phyloP scores from a whole-genome alignment of 164 flowering plant species.

The Annona cherimola region DNA sequence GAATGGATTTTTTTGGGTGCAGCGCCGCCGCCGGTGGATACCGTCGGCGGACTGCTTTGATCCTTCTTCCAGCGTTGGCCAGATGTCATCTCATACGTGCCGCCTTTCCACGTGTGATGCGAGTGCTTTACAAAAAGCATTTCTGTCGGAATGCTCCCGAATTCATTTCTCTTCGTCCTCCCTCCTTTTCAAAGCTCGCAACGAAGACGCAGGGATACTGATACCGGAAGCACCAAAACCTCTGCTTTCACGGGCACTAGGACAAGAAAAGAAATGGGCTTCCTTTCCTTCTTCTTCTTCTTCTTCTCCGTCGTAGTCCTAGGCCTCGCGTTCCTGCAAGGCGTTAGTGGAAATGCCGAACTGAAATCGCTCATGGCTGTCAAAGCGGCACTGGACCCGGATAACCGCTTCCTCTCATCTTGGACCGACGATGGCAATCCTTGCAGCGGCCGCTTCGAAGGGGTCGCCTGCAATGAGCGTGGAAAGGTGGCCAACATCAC shows the following conservation, averaged over 20 bases:
- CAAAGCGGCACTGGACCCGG: constrained; percentile 71
- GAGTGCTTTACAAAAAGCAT: not conserved
- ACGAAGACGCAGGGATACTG: not conserved
- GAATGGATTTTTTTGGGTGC: no score
- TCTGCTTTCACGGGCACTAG: not conserved
- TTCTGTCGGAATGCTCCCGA: not conserved
- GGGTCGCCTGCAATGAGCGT: constrained; percentile 69
- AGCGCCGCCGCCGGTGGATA: no score
- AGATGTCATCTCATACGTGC: not conserved
- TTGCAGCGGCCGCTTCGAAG: constrained; percentile 65
- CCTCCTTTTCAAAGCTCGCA: not conserved
- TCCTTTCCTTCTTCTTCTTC: not conserved
- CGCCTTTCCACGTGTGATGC: not conserved
- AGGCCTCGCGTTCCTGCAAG: constrained; percentile 2
- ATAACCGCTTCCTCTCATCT: constrained; percentile 45
- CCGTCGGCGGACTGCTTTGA: no score
- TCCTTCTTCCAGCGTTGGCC: no score
- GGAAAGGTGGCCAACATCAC: constrained; percentile 80
- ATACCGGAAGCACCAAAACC: not conserved
- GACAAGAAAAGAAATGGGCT: not conserved
- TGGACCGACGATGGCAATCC: constrained; percentile 60
- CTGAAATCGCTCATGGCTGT: constrained; percentile 51
- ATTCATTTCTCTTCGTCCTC: not conserved
- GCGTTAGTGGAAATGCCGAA: constrained; percentile 32
- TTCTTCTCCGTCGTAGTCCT: no score